These are phyloP conservation scores for Neltuma alba DNA, from an alignment of 306 rosid genomes.

Conservation along the genomic window DNA sequence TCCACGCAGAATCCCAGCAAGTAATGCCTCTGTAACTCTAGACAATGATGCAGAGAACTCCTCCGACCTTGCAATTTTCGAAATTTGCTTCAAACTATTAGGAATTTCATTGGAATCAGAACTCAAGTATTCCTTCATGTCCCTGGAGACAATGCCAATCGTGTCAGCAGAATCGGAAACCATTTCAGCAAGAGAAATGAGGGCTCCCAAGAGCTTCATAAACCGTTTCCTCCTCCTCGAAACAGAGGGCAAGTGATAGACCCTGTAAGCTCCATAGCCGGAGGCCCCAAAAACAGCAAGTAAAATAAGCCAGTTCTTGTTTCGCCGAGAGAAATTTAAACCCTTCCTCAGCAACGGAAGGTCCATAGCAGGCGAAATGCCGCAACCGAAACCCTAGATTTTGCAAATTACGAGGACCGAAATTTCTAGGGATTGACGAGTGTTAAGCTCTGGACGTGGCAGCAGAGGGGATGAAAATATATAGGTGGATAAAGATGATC, in stretches of 20 bases:
- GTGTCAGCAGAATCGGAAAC: slow-evolving; percentile 72
- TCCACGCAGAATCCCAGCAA: slow-evolving; percentile 65
- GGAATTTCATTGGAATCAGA: slow-evolving; percentile 88
- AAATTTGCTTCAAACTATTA: slow-evolving; percentile 72
- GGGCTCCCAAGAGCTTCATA: slow-evolving; percentile 58
- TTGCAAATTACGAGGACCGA: background rate
- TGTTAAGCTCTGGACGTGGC: background rate
- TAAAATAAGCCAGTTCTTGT: slow-evolving; percentile 58
- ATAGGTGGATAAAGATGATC: background rate
- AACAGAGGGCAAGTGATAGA: slow-evolving; percentile 65
- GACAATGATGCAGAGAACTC: slow-evolving; percentile 58
- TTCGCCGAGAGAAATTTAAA: slow-evolving; percentile 47
- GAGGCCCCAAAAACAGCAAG: slow-evolving; percentile 67
- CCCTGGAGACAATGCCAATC: slow-evolving; percentile 57
- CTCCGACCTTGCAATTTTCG: slow-evolving; percentile 66
- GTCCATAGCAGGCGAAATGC: slow-evolving; percentile 50
- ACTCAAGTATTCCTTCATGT: slow-evolving; percentile 60
- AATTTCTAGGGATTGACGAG: background rate
- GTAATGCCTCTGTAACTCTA: slow-evolving; percentile 59
- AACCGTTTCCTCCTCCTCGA: slow-evolving; percentile 53
- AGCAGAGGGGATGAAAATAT: background rate
- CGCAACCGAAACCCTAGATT: slow-evolving; percentile 29
- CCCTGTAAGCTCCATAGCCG: slow-evolving; percentile 69
- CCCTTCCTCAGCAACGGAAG: slow-evolving; percentile 50
- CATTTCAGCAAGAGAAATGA: slow-evolving; percentile 62